A percentile compares a stretch with the other conserved stretches of the same genome.
phyloP scores from a whole-genome alignment of 495 filamentous ascomycete genomes.

The Aspergillus coremiiformis region DNA sequence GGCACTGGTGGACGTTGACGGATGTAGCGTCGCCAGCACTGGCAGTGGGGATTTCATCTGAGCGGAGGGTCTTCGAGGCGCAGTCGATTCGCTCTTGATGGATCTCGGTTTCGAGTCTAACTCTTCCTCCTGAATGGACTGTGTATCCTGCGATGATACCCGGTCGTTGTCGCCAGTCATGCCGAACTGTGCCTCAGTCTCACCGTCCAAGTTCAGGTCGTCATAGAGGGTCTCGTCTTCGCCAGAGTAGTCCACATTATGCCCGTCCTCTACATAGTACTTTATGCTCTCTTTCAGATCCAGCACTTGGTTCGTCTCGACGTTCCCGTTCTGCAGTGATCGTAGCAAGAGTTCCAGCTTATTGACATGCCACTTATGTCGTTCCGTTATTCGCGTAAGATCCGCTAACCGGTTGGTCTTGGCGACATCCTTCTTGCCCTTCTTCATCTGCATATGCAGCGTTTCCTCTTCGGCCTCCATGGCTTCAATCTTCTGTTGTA shows the following conservation, averaged over 20 bases:
- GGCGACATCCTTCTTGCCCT: slow-evolving; percentile 74
- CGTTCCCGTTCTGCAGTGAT: slow-evolving; percentile 82
- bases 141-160: slow-evolving; percentile 89
- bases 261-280: slow-evolving; percentile 89
- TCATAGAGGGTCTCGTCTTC: slow-evolving; percentile 96
- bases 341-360: slow-evolving; percentile 88
- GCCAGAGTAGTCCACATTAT: slow-evolving; percentile 71
- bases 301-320: slow-evolving; percentile 77
- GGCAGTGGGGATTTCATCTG: slow-evolving; percentile 93
- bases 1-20: slow-evolving; percentile 47
- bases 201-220: slow-evolving; percentile 83
- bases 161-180: slow-evolving; percentile 76
- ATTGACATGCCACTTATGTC: slow-evolving; percentile 91
- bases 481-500: slow-evolving; percentile 85
- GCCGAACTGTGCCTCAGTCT: slow-evolving; percentile 74
- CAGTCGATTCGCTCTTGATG: slow-evolving; percentile 36
- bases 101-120: slow-evolving; percentile 53
- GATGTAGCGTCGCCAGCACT: slow-evolving; percentile 69
- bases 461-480: slow-evolving; percentile 86
- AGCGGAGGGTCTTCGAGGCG: slow-evolving; percentile 69
- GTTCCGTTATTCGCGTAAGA: slow-evolving; percentile 75
- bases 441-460: slow-evolving; percentile 84
- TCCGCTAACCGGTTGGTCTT: slow-evolving; percentile 84
- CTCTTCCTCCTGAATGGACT: slow-evolving; percentile 81
- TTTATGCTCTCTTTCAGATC: slow-evolving; percentile 85